Evolutionary conservation across 257 asterid genomes (phyloP), one percentile per base, ranked within the genome.

Genomic region (Avicennia marina): DNA sequence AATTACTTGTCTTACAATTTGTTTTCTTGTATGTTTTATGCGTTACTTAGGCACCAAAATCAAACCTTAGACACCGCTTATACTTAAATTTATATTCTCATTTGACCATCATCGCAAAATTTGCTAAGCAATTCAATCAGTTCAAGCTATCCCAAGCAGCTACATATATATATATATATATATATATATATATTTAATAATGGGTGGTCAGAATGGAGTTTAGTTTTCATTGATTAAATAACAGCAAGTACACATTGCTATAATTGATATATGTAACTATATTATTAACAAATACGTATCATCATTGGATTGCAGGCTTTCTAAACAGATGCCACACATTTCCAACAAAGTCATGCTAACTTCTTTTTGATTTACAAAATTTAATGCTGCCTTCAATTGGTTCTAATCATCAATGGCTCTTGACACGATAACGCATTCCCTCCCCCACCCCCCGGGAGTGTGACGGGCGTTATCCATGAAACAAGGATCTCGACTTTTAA

Each of bases 401-500:
- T 54, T 63, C n/a, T 42, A 64, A 64, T 53, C 38, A 69, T n/a
- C n/a, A n/a, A 56, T 64, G 73, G 75, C 77, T 58, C 65, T 66
- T 57, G 70, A 56, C 78, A 58, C 76, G 70, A 68, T 70, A n/a
- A n/a, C n/a, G n/a, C n/a, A n/a, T n/a, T n/a, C n/a, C n/a, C n/a
- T n/a, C n/a, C n/a, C n/a, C n/a, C n/a, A n/a, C n/a, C n/a, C n/a
- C n/a, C n/a, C n/a, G n/a, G n/a, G 84, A 72, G 83, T 87, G 78
- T 34, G 74, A 72, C 70, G 63, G 70, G 74, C 72, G 78, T 70
- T 85, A 87, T 84, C 96, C 96, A 68, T 65, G 73, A 84, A 81
- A 81, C 90, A 81, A 83, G 95, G 95, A 87, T 87, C 95, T 81
- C 80, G 51, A 72, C 68, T 61, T 65, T 60, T 69, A 7, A 53